Evolutionary conservation across 2,329 filamentous ascomycete genomes (phyloP).

Genomic region (Coniochaeta prunicola): DNA sequence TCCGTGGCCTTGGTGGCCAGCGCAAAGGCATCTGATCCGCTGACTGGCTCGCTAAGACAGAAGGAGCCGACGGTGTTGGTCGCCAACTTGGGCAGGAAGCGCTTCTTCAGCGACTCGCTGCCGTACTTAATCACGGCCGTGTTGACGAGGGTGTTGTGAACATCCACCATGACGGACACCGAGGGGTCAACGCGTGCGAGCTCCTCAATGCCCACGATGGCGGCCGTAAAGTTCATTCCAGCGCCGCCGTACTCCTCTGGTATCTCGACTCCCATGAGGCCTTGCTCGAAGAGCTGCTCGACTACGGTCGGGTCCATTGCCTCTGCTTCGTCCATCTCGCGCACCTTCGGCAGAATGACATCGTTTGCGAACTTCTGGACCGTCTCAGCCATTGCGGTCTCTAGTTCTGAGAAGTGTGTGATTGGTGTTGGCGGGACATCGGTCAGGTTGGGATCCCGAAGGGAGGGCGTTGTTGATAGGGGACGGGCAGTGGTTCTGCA

Average conservation of each 20-base stretch:
- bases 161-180: slow-evolving; percentile 90
- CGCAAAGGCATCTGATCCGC: slow-evolving; percentile 93
- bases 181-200: slow-evolving; percentile 88
- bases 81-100: slow-evolving; percentile 82
- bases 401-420: slow-evolving; percentile 83
- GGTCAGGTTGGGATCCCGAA: slow-evolving; percentile 57
- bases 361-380: slow-evolving; percentile 89
- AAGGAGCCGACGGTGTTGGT: slow-evolving; percentile 89
- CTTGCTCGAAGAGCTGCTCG: slow-evolving; percentile 94
- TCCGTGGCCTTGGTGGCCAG: slow-evolving; percentile 84
- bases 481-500: slow-evolving; percentile 31
- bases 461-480: slow-evolving; percentile 53
- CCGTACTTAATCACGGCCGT: slow-evolving; percentile 85
- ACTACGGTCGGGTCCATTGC: slow-evolving; percentile 82
- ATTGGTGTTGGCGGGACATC: slow-evolving; percentile 86
- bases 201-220: slow-evolving; percentile 96
- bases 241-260: slow-evolving; percentile 95
- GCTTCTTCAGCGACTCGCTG: slow-evolving; percentile 68
- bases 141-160: slow-evolving; percentile 97
- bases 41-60: slow-evolving; percentile 86
- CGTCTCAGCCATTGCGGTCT: slow-evolving; percentile 79
- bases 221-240: slow-evolving; percentile 97
- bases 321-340: slow-evolving; percentile 97
- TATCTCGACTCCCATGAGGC: slow-evolving; percentile 94
- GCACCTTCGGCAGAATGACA: slow-evolving; percentile 79